Percentiles rank a stretch among this genome's conserved stretches.
Conservation (phyloP, 73 alveolate species). For the Paramecium primaurelia region DNA sequence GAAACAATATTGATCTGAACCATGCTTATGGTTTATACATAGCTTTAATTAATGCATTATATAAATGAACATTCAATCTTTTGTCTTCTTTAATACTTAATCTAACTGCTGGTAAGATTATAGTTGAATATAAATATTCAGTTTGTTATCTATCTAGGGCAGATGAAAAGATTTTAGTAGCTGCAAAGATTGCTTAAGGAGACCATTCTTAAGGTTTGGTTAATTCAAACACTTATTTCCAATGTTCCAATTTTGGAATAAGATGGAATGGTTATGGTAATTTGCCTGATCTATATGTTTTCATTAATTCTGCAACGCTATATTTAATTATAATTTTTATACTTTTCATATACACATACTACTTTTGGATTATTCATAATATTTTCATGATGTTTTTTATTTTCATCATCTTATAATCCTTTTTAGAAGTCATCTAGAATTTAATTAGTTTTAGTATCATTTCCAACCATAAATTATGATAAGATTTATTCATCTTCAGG, state of each 20-base stretch:
- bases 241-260: slow-evolving; percentile 85
- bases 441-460: slow-evolving; percentile 7
- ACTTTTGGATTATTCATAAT: slow-evolving; percentile 84
- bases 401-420: slow-evolving; percentile 20
- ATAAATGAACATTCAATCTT: slow-evolving; percentile 88
- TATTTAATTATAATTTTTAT: neutral
- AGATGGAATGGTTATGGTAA: slow-evolving; percentile 90
- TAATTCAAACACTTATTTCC: slow-evolving; percentile 92
- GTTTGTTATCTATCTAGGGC: slow-evolving; percentile 76
- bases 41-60: slow-evolving; percentile 89
- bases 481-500: slow-evolving; percentile 61
- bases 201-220: slow-evolving; percentile 95
- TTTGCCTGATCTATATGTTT: slow-evolving; percentile 86
- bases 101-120: slow-evolving; percentile 85
- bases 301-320: slow-evolving; percentile 82
- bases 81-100: slow-evolving; percentile 81
- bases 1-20: slow-evolving; percentile 92
- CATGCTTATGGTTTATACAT: slow-evolving; percentile 94
- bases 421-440: slow-evolving; percentile 1
- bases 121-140: slow-evolving; percentile 79
- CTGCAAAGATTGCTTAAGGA: slow-evolving; percentile 87
- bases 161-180: slow-evolving; percentile 85
- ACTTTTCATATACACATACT: slow-evolving; percentile 80
- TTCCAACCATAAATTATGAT: slow-evolving; percentile 5
- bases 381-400: slow-evolving; percentile 47